These are phyloP conservation scores for Pythium vanterpoolii DNA, from an alignment of 352 stramenopile species.

Conservation along the genomic window DNA sequence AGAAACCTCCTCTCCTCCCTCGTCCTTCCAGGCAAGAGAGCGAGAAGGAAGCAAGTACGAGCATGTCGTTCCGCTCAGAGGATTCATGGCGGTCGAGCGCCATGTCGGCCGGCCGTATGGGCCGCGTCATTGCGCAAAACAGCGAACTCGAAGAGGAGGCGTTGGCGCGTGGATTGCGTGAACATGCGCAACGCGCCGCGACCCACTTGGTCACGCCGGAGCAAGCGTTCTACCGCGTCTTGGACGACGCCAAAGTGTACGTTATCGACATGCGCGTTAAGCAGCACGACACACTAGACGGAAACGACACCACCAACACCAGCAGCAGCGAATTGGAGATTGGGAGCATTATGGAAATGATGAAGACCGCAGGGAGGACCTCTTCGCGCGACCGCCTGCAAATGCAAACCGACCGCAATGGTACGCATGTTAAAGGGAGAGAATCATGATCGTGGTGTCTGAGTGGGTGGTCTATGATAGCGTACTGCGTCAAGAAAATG, in stretches of 20 bases:
- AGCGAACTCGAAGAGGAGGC: conserved; percentile 25
- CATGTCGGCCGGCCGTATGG: conserved; percentile 24
- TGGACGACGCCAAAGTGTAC: conserved; percentile 62
- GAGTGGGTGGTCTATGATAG: conserved; percentile 9
- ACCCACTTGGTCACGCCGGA: conserved; percentile 34
- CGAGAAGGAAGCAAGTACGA: background rate
- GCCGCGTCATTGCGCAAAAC: conserved; percentile 21
- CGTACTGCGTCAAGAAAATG: conserved; percentile 78
- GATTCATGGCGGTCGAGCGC: conserved; percentile 25
- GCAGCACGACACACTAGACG: background rate
- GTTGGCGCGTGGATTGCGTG: conserved; percentile 13
- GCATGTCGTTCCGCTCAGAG: conserved; percentile 25
- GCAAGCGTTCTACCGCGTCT: conserved; percentile 61
- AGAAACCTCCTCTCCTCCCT: conserved; percentile 15
- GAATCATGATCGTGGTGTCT: background rate
- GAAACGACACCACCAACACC: too few species aligned
- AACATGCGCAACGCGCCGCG: conserved; percentile 4
- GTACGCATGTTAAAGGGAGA: conserved; percentile 19
- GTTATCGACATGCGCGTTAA: conserved; percentile 38
- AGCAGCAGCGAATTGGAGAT: conserved; percentile 18
- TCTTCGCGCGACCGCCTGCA: conserved; percentile 27
- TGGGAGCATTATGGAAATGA: conserved; percentile 60
- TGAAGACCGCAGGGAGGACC: conserved; percentile 32
- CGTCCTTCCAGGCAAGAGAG: background rate
- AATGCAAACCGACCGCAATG: conserved; percentile 38